phyloP scores from a whole-genome alignment of 225 moss, liverwort and hornwort species.

The Ulota crispa region DNA sequence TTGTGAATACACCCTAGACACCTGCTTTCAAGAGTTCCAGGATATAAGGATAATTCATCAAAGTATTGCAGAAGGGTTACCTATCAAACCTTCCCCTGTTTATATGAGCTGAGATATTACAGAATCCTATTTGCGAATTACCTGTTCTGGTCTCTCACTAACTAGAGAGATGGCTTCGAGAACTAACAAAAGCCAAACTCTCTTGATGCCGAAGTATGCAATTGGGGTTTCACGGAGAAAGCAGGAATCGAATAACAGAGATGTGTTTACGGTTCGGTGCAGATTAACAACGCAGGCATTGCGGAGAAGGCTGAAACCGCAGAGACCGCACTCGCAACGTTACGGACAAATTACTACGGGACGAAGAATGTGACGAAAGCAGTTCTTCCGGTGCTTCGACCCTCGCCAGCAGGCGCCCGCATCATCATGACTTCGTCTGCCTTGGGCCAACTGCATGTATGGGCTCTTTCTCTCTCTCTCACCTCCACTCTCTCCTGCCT shows the following conservation, averaged over 20 bases:
- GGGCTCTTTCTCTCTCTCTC: neutral
- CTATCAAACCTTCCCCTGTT: too few species aligned
- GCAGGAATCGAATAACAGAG: neutral
- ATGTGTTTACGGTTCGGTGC: neutral
- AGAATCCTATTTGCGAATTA: too few species aligned
- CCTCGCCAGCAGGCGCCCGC: conserved; percentile 41
- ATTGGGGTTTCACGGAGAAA: neutral
- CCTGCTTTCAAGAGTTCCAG: too few species aligned
- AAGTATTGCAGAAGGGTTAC: too few species aligned
- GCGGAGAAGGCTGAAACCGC: neutral
- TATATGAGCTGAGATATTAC: too few species aligned
- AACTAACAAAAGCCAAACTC: neutral
- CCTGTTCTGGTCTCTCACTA: neutral
- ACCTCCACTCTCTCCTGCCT: neutral
- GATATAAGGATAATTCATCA: too few species aligned
- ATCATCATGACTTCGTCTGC: conserved; percentile 29
- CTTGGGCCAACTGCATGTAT: conserved; percentile 26
- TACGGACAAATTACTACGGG: conserved; percentile 48
- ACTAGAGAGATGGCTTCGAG: neutral
- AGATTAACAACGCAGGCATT: conserved; percentile 53
- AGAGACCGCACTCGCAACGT: neutral
- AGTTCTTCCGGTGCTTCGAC: conserved; percentile 44
- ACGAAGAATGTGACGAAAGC: conserved; percentile 47
- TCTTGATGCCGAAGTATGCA: neutral
- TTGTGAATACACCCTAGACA: too few species aligned